Evolutionary conservation across 1,284 basidiomycete species (phyloP), one percentile per base, ranked within the genome.

Genomic region (Cutaneotrichosporon daszewskae): DNA sequence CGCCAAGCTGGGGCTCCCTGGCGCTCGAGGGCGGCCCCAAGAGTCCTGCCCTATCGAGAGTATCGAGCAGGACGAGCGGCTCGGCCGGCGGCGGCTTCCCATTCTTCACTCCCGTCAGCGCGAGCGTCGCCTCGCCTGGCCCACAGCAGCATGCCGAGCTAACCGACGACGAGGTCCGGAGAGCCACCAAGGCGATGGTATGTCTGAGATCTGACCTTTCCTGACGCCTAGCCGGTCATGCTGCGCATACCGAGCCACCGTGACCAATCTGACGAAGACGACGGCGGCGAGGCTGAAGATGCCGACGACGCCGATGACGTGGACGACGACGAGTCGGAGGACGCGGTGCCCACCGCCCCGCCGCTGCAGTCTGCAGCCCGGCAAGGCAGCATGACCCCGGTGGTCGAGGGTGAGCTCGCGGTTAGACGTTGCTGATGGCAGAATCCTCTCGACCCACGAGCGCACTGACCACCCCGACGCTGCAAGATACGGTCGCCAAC

Each of bases 161-260:
- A 40, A 53, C 58, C 1, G 67, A 67, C 32, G 58, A 60, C 18
- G 69, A 72, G 32, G 18, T 66, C 7, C 43, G 64, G 40, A 64
- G 63, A 32, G 66, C 62, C 0, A 64, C 59, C 16, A 54, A 61
- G 40, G 48, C 60, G 17, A 72, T 72, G 69, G 69, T 71, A 22
- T 31, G 12, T 24, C 8, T 13, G 7, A 9, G 20, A 10, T 3
- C 8, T n/a, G n/a, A n/a, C n/a, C 13, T 7, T 13, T 14, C 22
- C 32, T 49, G 17, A 45, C 19, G n/a, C 13, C 13, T 42, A 68
- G 65, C 69, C 67, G 22, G 64, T 68, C 40, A 68, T 69, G 65
- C 53, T 65, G 4, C 47, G 47, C 4, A 31, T 54, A 12, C 36
- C 45, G 1, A 49, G 48, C 19, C 31, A 20, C 11, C 27, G 19